phyloP scores from a whole-genome alignment of 805 yeast genomes.

The Saccharomycopsis malanga region DNA sequence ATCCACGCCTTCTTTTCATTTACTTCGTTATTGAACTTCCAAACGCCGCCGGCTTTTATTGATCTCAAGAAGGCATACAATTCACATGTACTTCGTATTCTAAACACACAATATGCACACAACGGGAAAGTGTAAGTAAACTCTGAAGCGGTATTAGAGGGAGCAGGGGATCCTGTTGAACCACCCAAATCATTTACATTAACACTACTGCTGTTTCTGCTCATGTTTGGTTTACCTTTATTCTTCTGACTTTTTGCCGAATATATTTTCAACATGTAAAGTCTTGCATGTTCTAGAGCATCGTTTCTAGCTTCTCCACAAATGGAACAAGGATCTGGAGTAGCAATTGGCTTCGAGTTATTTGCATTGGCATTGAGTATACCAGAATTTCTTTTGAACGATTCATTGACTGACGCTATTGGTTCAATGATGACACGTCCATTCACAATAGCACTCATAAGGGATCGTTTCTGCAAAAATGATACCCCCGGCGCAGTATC shows the following conservation, averaged over 20 bases:
- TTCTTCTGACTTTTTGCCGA: conserved; percentile 30
- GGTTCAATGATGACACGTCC: conserved; percentile 84
- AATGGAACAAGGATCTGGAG: conserved; percentile 41
- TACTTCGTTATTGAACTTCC: conserved; percentile 46
- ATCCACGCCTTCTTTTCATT: conserved; percentile 51
- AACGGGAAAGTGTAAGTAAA: conserved; percentile 51
- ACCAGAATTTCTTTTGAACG: conserved; percentile 26
- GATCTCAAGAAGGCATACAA: conserved; percentile 69
- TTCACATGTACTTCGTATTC: conserved; percentile 78
- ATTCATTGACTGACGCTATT: conserved; percentile 72
- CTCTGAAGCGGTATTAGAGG: conserved; percentile 22
- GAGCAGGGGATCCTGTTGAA: background rate
- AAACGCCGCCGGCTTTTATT: conserved; percentile 45
- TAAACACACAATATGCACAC: conserved; percentile 74
- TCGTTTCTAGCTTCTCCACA: conserved; percentile 77
- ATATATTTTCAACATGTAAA: conserved; percentile 57
- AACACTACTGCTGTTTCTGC: background rate
- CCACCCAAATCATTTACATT: background rate
- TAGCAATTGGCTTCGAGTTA: conserved; percentile 40
- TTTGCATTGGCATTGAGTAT: conserved; percentile 21
- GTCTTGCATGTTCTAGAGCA: conserved; percentile 66
- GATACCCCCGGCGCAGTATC: conserved; percentile 59
- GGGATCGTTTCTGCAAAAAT: conserved; percentile 53
- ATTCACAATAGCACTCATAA: conserved; percentile 64
- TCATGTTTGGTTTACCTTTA: background rate